phyloP scores from a whole-genome alignment of 2,329 filamentous ascomycete species.

The Pseudohalonectria lignicola region DNA sequence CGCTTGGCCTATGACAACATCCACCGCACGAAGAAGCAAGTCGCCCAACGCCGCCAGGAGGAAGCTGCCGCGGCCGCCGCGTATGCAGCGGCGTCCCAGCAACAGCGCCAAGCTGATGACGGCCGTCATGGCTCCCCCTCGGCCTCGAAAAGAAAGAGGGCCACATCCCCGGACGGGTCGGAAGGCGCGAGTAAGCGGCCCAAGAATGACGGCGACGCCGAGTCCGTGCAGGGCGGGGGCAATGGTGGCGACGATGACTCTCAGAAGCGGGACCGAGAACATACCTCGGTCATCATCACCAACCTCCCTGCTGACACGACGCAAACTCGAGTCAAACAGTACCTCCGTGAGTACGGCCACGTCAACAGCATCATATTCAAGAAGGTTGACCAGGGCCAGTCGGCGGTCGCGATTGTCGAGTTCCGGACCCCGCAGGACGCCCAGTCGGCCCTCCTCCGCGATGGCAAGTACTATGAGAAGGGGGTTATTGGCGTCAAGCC shows the following conservation, averaged over 20 bases:
- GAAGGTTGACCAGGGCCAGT: slow-evolving; percentile 46
- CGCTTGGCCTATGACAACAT: slow-evolving; percentile 64
- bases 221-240: slow-evolving; percentile 8
- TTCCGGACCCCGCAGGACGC: slow-evolving; percentile 76
- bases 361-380: slow-evolving; percentile 68
- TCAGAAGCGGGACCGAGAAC: slow-evolving; percentile 76
- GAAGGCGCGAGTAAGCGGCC: slow-evolving; percentile 53
- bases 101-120: slow-evolving; percentile 21
- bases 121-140: slow-evolving; percentile 23
- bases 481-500: slow-evolving; percentile 62
- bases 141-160: slow-evolving; percentile 63
- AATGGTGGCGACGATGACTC: slow-evolving; percentile 11
- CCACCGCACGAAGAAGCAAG: slow-evolving; percentile 53
- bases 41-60: slow-evolving; percentile 52
- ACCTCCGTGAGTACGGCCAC: slow-evolving; percentile 82
- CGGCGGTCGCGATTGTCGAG: slow-evolving; percentile 68
- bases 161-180: slow-evolving; percentile 37
- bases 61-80: slow-evolving; percentile 51
- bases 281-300: slow-evolving; percentile 72
- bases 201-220: slow-evolving; percentile 29
- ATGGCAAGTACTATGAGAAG: slow-evolving; percentile 69
- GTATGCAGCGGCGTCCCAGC: slow-evolving; percentile 23
- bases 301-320: slow-evolving; percentile 62
- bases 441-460: slow-evolving; percentile 65
- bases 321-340: slow-evolving; percentile 68